Base-by-base conservation (phyloP, 148 eudicot genomes). In the Agrostemma githago region DNA sequence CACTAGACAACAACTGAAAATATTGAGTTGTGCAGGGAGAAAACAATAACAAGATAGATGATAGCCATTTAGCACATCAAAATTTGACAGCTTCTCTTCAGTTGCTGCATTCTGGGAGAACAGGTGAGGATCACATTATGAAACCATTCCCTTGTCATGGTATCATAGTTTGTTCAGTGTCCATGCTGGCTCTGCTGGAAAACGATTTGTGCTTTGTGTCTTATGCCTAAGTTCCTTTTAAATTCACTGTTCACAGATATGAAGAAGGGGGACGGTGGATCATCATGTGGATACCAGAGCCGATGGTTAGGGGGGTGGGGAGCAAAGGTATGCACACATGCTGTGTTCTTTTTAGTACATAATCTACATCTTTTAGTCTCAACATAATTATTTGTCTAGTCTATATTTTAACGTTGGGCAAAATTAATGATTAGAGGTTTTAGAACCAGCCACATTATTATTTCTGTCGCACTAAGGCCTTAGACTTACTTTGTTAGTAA, bases 231-330 rank as follows among this genome's bases (percentile, higher is more conserved):
- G 41, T 53, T 53, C 2, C 20, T 14, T 69, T 57, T 8, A 8
- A 10, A 4, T 64, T 70, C 53, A 8, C 9, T 46, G 40, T 2
- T 70, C 41, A 26, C 72, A 70, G 72, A 26, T 70, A 44, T 14
- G 58, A 70, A 51, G 6, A 26, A 59, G 53, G 61, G 53, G 21
- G 54, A 40, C 53, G 61, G 43, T 53, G 72, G 43, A 53, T 53
- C 72, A 70, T 70, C 61, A 48, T 51, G 60, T 54, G 60, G 62
- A 26, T 70, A 53, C 41, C 72, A 70, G 72, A 70, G 72, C 60
- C 72, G 61, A 53, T 70, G 72, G 72, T 40, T 70, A 34, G 72
- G 72, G 37, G 72, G 72, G 43, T 70, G 72, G 72, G 37, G 43
- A 46, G 61, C 72, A 70, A 70, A 70, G 72, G 72, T 70, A 70